Percentiles rank a stretch among this genome's conserved stretches.
phyloP scores from a whole-genome alignment of 169 alveolate genomes.

The Cryptosporidium bovis region DNA sequence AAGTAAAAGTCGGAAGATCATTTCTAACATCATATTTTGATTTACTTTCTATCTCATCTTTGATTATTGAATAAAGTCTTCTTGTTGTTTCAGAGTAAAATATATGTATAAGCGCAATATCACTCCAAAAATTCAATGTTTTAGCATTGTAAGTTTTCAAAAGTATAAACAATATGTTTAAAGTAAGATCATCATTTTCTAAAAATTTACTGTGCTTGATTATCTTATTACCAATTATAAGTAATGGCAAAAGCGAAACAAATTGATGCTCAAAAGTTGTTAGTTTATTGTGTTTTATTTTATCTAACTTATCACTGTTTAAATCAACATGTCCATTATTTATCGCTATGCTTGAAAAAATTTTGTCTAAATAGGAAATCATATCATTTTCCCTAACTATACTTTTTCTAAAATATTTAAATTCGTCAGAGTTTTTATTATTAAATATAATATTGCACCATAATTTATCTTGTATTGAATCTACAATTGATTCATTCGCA shows the following conservation, averaged over 20 bases:
- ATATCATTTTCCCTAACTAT: background rate
- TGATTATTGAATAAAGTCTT: slow-evolving; percentile 16
- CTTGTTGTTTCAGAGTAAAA: slow-evolving; percentile 11
- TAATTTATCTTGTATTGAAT: slow-evolving; percentile 12
- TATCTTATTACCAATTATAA: background rate
- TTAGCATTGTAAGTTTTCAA: background rate
- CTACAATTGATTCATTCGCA: background rate
- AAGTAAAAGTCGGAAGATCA: slow-evolving; percentile 13
- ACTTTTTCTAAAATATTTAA: background rate
- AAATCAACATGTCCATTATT: background rate
- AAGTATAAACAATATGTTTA: slow-evolving; percentile 13
- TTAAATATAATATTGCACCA: slow-evolving; percentile 18
- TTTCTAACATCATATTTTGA: slow-evolving; percentile 3
- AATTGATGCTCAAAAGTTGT: slow-evolving; percentile 16
- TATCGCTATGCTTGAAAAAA: slow-evolving; percentile 17
- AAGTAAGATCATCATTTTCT: background rate
- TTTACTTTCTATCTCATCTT: background rate
- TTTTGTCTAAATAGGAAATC: background rate
- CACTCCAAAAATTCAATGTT: slow-evolving; percentile 29
- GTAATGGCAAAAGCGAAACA: slow-evolving; percentile 25
- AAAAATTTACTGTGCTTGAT: background rate
- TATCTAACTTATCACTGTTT: slow-evolving; percentile 1
- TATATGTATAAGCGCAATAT: background rate
- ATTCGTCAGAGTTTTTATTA: background rate
- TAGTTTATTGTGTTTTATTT: slow-evolving; percentile 6